Conservation (phyloP, 495 filamentous ascomycete species). For the Cercophora samala region DNA sequence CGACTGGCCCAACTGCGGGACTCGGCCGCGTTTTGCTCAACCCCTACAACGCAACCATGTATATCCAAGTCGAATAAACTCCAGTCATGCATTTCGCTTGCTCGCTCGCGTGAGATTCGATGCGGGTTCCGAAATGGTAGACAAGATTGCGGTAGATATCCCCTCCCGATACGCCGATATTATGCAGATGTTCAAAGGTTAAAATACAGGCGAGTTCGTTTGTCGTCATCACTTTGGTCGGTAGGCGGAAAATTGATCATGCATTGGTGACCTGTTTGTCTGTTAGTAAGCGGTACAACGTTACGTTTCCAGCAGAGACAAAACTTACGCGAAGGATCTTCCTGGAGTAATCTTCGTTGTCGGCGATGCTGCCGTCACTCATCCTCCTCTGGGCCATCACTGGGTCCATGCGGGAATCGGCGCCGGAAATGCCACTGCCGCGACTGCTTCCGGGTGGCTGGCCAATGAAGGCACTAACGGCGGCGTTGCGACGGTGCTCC, state of each 20-base stretch:
- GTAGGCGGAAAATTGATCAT: conserved; percentile 31
- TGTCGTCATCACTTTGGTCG: conserved; percentile 41
- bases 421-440: conserved; percentile 58
- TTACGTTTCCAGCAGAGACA: not conserved
- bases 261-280: conserved; percentile 53
- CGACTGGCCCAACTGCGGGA: not conserved
- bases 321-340: conserved; percentile 82
- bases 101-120: conserved; percentile 27
- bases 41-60: not conserved
- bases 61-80: not conserved
- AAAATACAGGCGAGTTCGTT: conserved; percentile 50
- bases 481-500: conserved; percentile 71
- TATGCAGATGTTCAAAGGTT: conserved; percentile 43
- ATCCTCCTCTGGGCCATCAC: conserved; percentile 81
- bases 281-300: conserved; percentile 26
- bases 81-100: not conserved
- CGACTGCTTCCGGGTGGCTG: conserved; percentile 56
- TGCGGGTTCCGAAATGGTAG: conserved; percentile 43
- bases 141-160: conserved; percentile 25
- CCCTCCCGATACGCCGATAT: conserved; percentile 51
- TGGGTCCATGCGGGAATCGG: conserved; percentile 84
- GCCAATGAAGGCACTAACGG: conserved; percentile 64
- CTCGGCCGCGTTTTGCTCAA: not conserved
- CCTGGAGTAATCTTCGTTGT: conserved; percentile 95
- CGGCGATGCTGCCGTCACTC: conserved; percentile 96